Base-by-base conservation (phyloP, 2,329 filamentous ascomycete genomes). In the Calycina marina region DNA sequence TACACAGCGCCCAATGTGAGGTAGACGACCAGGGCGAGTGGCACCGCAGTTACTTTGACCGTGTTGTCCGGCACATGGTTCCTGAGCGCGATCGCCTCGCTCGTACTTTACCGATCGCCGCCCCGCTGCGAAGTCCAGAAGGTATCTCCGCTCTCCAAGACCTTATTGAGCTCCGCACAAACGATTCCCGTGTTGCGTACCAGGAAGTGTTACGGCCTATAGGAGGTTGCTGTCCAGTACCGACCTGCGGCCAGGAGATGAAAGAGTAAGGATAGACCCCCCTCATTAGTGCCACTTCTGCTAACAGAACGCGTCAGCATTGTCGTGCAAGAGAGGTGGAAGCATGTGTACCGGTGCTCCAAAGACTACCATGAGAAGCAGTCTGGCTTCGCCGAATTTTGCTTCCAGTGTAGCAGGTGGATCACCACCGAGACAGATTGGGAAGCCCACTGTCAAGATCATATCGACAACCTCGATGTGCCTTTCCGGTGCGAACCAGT, bases 241-340 rank as follows among this genome's bases (percentile, higher is more conserved):
- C 12, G 12, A 38, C 32, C 11, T 38, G 18, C 15, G 18, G 18
- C 18, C 14, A 35, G 14, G 25, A 32, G 29, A 35, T 38, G 17
- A 35, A 35, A 38, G 25, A 38, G 36, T 38, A 35, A 38, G 15
- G 17, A 35, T 35, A 38, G 13, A 14, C 32, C 22, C 55, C 67
- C 5, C 50, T 58, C 8, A 45, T 67, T 2, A 50, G 5, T 31
- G 15, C 18, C 14, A 32, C 26, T 32, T 35, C 12, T 27, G 15
- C 20, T 39, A 33, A 39, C 17, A 35, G 15, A 35, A 17, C 14
- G 15, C 17, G 11, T 35, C 22, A 39, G 32, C 12, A 39, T 33
- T 12, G 5, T 26, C 11, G 12, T 35, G 4, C 15, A 31, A 35
- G 26, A 35, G 9, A 36, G 30, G 25, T 38, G 18, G 22, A 34